Evolutionary conservation across 1,139 yeast species (phyloP).

Genomic region (Geotrichum macrosporum): DNA sequence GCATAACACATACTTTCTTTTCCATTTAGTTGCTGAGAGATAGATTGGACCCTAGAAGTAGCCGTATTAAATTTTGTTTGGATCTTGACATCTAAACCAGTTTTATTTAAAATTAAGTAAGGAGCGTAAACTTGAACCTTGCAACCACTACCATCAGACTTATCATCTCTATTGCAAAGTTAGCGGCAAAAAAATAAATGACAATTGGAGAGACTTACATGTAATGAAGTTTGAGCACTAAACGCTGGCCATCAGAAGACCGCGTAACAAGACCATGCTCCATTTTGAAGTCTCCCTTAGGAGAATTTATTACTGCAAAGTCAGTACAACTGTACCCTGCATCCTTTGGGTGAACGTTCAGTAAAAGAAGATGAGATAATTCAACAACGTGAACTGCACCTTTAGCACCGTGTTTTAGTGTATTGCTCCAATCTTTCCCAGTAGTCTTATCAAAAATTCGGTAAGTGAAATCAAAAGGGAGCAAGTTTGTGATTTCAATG

Average conservation of each 20-base stretch:
- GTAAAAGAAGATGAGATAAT: constrained; percentile 60
- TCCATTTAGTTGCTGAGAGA: constrained; percentile 15
- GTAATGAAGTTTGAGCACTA: constrained; percentile 64
- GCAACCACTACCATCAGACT: constrained; percentile 22
- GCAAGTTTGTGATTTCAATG: constrained; percentile 71
- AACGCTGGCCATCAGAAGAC: constrained; percentile 54
- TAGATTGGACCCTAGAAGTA: constrained; percentile 38
- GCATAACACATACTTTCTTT: constrained; percentile 10
- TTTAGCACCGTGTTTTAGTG: constrained; percentile 58
- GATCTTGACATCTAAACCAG: constrained; percentile 62
- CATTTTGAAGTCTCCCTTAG: constrained; percentile 47
- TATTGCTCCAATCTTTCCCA: constrained; percentile 65
- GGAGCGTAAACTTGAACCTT: constrained; percentile 72
- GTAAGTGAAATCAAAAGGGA: constrained; percentile 78
- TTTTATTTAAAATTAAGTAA: constrained; percentile 73
- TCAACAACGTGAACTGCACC: constrained; percentile 79
- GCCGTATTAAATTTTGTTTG: constrained; percentile 53
- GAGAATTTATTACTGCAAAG: constrained; percentile 68
- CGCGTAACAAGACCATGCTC: constrained; percentile 44
- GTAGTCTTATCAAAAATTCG: constrained; percentile 72
- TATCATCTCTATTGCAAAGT: constrained; percentile 20
- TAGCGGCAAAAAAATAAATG: constrained; percentile 6
- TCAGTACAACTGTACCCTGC: constrained; percentile 68
- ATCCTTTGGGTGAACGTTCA: constrained; percentile 65
- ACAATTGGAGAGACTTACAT: constrained; percentile 34